Evolutionary conservation across 1,139 yeast species (phyloP).

Genomic region (Yamadazyma triangularis): DNA sequence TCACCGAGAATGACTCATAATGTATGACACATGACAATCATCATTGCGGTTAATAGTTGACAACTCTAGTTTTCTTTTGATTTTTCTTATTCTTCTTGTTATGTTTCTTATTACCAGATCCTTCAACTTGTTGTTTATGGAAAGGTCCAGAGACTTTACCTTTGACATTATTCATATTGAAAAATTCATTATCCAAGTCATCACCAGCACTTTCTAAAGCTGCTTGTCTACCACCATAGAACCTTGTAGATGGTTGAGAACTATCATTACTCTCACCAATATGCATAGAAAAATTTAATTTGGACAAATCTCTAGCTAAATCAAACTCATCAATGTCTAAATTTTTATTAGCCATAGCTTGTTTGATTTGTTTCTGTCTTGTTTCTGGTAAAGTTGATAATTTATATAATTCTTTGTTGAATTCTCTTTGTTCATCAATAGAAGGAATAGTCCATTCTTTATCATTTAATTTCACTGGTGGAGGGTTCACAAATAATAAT

Average conservation of each 20-base stretch:
- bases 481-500: conserved; percentile 80
- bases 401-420: conserved; percentile 71
- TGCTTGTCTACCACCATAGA: conserved; percentile 79
- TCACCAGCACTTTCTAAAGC: conserved; percentile 73
- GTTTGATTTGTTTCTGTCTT: conserved; percentile 65
- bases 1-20: too few species aligned
- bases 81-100: conserved; percentile 73
- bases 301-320: conserved; percentile 63
- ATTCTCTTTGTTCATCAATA: conserved; percentile 49
- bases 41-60: conserved; percentile 34
- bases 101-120: conserved; percentile 58
- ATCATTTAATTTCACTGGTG: conserved; percentile 53
- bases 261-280: conserved; percentile 28
- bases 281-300: conserved; percentile 77
- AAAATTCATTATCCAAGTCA: conserved; percentile 81
- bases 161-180: conserved; percentile 57
- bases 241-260: conserved; percentile 37
- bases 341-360: conserved; percentile 55
- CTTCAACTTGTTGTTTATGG: conserved; percentile 46
- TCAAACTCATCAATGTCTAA: conserved; percentile 52
- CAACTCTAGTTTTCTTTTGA: conserved; percentile 44
- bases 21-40: too few species aligned
- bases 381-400: conserved; percentile 63
- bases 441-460: conserved; percentile 34
- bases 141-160: conserved; percentile 71